Evolutionary conservation across 1,284 basidiomycete genomes (phyloP).

Genomic region (Melampsora larici-populina): DNA sequence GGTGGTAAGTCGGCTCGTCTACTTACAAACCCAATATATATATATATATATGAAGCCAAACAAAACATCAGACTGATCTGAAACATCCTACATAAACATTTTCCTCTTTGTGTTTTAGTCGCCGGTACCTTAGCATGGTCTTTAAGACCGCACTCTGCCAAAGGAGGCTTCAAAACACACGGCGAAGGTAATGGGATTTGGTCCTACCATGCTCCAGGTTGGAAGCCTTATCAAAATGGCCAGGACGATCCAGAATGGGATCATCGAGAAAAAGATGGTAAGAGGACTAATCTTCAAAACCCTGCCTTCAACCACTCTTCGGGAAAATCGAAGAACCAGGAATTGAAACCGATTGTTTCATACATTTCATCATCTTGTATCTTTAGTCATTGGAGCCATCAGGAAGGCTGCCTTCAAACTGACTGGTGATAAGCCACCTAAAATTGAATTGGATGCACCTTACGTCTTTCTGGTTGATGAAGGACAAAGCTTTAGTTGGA

Average conservation of each 20-base stretch:
- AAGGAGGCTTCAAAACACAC: constrained; percentile 52
- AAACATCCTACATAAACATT: constrained; percentile 37
- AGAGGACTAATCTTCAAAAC: not conserved
- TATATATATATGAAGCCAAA: too few species aligned
- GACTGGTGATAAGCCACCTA: constrained; percentile 16
- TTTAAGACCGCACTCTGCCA: constrained; percentile 49
- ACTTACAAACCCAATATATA: not conserved
- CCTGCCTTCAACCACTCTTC: not conserved
- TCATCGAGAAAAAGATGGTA: constrained; percentile 32
- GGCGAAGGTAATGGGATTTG: constrained; percentile 50
- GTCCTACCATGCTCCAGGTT: constrained; percentile 48
- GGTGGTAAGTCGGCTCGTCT: not conserved
- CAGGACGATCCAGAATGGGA: constrained; percentile 37
- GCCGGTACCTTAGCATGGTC: constrained; percentile 49
- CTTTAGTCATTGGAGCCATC: constrained; percentile 17
- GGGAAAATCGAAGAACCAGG: too few species aligned
- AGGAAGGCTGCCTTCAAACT: constrained; percentile 36
- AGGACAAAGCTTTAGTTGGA: constrained; percentile 36
- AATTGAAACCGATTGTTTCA: too few species aligned
- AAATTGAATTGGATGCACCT: not conserved
- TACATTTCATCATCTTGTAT: too few species aligned
- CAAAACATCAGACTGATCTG: not conserved
- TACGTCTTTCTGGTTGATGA: constrained; percentile 12
- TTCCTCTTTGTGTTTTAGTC: constrained; percentile 43
- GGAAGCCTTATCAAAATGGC: constrained; percentile 23